These are phyloP conservation scores for Graphiopsis chlorocephala DNA, from an alignment of 2,329 filamentous ascomycete species.

Conservation along the genomic window DNA sequence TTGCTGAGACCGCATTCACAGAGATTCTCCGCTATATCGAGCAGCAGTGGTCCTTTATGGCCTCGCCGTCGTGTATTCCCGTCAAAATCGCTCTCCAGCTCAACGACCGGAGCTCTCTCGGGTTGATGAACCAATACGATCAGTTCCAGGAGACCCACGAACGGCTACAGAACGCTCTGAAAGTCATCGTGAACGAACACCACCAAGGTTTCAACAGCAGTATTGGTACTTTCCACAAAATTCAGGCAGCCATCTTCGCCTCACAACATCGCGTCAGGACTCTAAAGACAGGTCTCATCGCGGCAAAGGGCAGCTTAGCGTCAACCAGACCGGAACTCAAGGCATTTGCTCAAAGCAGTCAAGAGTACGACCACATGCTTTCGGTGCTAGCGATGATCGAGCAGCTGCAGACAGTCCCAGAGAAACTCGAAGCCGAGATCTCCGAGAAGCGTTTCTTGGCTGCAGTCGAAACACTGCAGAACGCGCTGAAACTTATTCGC, in stretches of 20 bases:
- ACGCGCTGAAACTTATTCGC: conserved; percentile 76
- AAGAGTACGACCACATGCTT: conserved; percentile 86
- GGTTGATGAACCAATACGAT: conserved; percentile 81
- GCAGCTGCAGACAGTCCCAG: conserved; percentile 82
- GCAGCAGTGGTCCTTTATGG: conserved; percentile 89
- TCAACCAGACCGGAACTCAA: conserved; percentile 87
- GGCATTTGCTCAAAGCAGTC: conserved; percentile 80
- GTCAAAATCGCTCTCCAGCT: conserved; percentile 93
- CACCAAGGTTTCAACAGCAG: conserved; percentile 99
- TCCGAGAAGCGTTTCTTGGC: conserved; percentile 94
- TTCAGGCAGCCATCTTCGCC: conserved; percentile 85
- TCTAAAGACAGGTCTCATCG: conserved; percentile 77
- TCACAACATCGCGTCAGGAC: conserved; percentile 82
- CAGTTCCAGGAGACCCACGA: conserved; percentile 81
- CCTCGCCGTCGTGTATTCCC: conserved; percentile 80
- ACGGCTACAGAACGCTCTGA: conserved; percentile 88
- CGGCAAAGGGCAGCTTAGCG: conserved; percentile 77
- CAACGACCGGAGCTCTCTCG: conserved; percentile 89
- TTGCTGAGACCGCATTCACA: conserved; percentile 25
- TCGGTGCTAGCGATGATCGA: conserved; percentile 71
- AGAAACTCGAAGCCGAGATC: conserved; percentile 89
- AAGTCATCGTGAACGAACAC: conserved; percentile 95
- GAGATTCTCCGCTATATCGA: conserved; percentile 79
- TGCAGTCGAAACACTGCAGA: conserved; percentile 88
- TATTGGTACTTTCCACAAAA: conserved; percentile 98